Evolutionary conservation across 1,284 basidiomycete genomes (phyloP), one percentile per base, ranked within the genome.

Genomic region (Mycosarcoma maydis): DNA sequence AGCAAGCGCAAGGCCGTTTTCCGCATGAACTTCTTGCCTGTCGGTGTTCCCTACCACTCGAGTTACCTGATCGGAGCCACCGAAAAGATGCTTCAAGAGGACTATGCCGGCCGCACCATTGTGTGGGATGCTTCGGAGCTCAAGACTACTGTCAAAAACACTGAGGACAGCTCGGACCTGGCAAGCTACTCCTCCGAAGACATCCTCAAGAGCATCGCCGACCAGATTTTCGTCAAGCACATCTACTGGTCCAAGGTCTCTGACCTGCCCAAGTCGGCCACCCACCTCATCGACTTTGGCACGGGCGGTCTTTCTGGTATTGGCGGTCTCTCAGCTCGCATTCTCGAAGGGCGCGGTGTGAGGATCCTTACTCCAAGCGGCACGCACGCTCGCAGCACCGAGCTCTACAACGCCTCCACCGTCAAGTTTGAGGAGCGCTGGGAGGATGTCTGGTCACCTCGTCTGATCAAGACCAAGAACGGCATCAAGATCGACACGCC

Each of bases 41-140:
- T 98, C 77, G 90, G 90, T 66, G 94, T 94, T 0, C 96, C 95
- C 1, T 98, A 94, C 84, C 95, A 98, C 86, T 94, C 92, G 81
- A 84, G 85, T 33, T 96, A 97, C 83, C 86, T 98, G 49, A 78
- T 82, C n/a, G 89, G 87, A 34, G 90, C 89, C 4, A 89, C 92
- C 6, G 87, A 92, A 54, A 90, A 89, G 81, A 84, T 95, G 55
- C 83, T 90, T 36, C 82, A 86, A 37, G 71, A 89, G 87, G 94
- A 97, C 84, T 84, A 95, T 45, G 57, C 68, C 55, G 62, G 50
- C 29, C 69, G 45, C 36, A 61, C 54, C 40, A 66, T 56, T 73
- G 82, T 94, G 34, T 98, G 93, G 92, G 82, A 85, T n/a, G 77
- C 87, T 1, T 83, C 86, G 26, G 90, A 92, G 41, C 85, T 98